phyloP scores from a whole-genome alignment of 2,329 filamentous ascomycete genomes.

The Leptodontidium sp. region DNA sequence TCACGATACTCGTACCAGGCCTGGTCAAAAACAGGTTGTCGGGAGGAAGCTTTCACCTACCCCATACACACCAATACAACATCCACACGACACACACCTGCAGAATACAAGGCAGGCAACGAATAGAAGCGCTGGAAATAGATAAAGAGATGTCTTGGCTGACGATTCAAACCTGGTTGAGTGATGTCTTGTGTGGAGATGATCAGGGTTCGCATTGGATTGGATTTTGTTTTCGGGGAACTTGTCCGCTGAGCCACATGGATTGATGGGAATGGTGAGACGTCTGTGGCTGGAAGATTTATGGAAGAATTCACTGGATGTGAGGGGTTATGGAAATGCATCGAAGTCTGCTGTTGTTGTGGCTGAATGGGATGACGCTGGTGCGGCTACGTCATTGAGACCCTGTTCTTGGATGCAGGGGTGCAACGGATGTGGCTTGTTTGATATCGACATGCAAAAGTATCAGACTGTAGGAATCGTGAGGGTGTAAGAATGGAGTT shows the following conservation, averaged over 20 bases:
- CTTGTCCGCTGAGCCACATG: conserved; percentile 11
- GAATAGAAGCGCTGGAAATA: neutral
- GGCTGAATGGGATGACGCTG: neutral
- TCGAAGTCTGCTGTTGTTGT: neutral
- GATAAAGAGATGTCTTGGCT: conserved; percentile 18
- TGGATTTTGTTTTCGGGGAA: conserved; percentile 2
- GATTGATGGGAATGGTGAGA: neutral
- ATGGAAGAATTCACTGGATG: neutral
- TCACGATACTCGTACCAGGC: too few species aligned
- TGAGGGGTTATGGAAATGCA: neutral
- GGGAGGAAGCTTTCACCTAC: neutral
- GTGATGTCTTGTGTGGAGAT: neutral
- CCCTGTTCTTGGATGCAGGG: neutral
- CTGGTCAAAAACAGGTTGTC: neutral
- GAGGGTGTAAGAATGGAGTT: too few species aligned
- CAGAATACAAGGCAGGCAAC: neutral
- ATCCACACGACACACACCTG: neutral
- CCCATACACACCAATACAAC: too few species aligned
- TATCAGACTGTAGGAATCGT: neutral
- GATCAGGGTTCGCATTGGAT: conserved; percentile 1
- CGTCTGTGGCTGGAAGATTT: conserved; percentile 17
- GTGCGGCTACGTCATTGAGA: conserved; percentile 9
- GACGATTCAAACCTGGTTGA: conserved; percentile 16
- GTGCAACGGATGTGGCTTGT: neutral
- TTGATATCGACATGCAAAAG: neutral